Evolutionary conservation across 192 early-diverging fungal genomes (phyloP).

Genomic region (Umbelopsis isabellina): DNA sequence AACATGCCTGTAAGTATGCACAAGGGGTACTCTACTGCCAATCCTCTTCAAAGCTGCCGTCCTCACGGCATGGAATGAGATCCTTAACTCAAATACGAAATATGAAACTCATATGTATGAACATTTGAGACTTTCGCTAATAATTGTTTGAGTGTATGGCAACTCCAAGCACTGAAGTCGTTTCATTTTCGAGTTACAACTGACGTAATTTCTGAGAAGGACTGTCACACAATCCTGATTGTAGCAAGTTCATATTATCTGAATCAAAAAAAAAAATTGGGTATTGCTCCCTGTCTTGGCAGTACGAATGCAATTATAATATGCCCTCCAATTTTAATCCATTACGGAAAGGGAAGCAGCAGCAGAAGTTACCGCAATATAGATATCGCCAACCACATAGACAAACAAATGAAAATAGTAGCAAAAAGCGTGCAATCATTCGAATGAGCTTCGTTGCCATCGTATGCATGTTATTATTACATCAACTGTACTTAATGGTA

Average conservation of each 20-base stretch:
- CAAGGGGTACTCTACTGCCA: too few relatives aligned
- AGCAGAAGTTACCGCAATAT: conserved; percentile 5
- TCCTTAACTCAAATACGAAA: not conserved
- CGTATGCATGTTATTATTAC: conserved; percentile 10
- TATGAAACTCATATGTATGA: not conserved
- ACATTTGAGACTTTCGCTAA: too few relatives aligned
- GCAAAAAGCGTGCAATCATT: not conserved
- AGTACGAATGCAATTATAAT: conserved; percentile 13
- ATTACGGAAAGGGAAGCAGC: not conserved
- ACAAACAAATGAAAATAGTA: not conserved
- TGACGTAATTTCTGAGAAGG: not conserved
- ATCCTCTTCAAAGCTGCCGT: too few relatives aligned
- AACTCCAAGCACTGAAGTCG: too few relatives aligned
- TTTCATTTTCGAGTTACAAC: too few relatives aligned
- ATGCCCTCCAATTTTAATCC: conserved; percentile 18
- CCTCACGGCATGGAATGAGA: too few relatives aligned
- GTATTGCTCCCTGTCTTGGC: not conserved
- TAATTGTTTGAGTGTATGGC: too few relatives aligned
- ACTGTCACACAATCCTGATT: not conserved
- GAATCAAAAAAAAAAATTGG: not conserved
- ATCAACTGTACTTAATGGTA: conserved; percentile 14
- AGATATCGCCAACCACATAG: not conserved
- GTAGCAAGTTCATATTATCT: not conserved
- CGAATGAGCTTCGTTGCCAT: conserved; percentile 11
- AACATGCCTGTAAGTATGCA: too few relatives aligned